Conservation (phyloP, 169 alveolate species). For the Plasmodium sp. region DNA sequence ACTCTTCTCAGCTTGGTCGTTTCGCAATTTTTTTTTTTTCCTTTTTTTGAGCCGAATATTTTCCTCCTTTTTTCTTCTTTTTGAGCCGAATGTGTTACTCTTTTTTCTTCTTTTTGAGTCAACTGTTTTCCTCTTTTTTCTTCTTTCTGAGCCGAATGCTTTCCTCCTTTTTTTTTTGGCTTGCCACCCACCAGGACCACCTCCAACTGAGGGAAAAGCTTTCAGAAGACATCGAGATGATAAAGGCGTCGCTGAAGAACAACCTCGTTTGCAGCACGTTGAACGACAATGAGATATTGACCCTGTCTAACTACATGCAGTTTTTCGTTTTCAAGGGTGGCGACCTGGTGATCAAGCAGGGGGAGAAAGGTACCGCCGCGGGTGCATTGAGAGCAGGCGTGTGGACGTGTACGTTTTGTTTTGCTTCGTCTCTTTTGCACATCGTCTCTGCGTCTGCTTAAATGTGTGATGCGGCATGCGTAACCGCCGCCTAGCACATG, state of each 20-base stretch:
- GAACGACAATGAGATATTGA: constrained; percentile 90
- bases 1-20: background rate
- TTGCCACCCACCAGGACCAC: constrained; percentile 29
- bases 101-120: background rate
- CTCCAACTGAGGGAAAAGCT: constrained; percentile 82
- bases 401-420: background rate
- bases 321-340: constrained; percentile 88
- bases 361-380: constrained; percentile 81
- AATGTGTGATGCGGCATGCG: too few species aligned
- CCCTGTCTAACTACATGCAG: constrained; percentile 91
- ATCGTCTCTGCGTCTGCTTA: background rate
- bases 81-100: background rate
- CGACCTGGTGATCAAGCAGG: constrained; percentile 89
- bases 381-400: background rate
- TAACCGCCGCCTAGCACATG: background rate
- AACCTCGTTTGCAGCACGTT: constrained; percentile 89
- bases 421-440: background rate
- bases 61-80: background rate
- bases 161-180: background rate
- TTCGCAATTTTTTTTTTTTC: background rate
- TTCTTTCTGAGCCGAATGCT: background rate
- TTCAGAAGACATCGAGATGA: constrained; percentile 83
- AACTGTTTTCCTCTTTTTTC: background rate
- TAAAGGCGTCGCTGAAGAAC: constrained; percentile 85
- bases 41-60: constrained; percentile 1